Evolutionary conservation across 441 rosid genomes (phyloP).

Genomic region (Euphorbia schlechtendalii): DNA sequence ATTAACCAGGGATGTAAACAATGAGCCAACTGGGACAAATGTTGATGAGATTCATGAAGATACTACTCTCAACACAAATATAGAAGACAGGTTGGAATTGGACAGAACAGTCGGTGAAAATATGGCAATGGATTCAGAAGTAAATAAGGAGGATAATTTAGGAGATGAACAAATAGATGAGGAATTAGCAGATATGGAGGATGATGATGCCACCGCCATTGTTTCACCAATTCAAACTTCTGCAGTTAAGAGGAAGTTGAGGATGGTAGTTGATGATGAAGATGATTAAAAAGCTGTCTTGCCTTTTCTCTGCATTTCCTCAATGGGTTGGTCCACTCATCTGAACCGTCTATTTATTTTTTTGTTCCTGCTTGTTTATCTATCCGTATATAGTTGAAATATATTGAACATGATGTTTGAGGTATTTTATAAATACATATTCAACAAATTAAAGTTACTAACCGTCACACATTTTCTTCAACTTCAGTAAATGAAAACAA

Average conservation of each 20-base stretch:
- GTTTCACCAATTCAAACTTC: conserved; percentile 25
- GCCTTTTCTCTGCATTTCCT: neutral
- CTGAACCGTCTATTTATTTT: neutral
- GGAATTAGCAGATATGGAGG: conserved; percentile 43
- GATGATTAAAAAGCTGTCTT: conserved; percentile 28
- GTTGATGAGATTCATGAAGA: conserved; percentile 20
- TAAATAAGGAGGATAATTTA: conserved; percentile 20
- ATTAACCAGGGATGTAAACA: conserved; percentile 24
- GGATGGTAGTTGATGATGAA: conserved; percentile 70
- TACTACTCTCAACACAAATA: conserved; percentile 8
- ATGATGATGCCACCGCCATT: conserved; percentile 20
- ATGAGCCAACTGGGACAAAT: conserved; percentile 14
- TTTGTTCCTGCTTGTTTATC: too few species aligned
- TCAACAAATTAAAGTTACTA: too few species aligned
- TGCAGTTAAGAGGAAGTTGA: conserved; percentile 48
- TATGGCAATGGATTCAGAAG: conserved; percentile 23
- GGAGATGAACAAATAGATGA: conserved; percentile 30
- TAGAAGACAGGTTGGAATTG: conserved; percentile 26
- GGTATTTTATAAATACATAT: too few species aligned
- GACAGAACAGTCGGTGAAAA: conserved; percentile 22
- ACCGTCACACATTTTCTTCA: too few species aligned
- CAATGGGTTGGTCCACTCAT: neutral
- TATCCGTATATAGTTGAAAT: neutral
- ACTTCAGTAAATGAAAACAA: too few species aligned
- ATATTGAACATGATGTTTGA: neutral